Percentiles rank a stretch among this genome's conserved stretches.
These are phyloP conservation scores for Onygenales sp. DNA, from an alignment of 2,329 filamentous ascomycete species.

Conservation along the genomic window DNA sequence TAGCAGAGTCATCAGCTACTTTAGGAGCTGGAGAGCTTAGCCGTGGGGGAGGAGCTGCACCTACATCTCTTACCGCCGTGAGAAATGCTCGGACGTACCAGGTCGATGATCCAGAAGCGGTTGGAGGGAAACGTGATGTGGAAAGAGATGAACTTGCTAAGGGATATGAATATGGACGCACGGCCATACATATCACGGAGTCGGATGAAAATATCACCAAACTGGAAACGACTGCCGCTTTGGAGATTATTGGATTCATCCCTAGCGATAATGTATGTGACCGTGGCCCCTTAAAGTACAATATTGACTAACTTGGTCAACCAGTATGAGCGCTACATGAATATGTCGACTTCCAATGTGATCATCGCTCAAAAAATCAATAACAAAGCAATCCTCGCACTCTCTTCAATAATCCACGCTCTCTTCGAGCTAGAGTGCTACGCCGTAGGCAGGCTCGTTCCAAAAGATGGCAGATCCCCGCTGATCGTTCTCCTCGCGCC, in stretches of 20 bases:
- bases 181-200: slow-evolving; percentile 79
- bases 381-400: slow-evolving; percentile 69
- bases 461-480: slow-evolving; percentile 74
- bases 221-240: slow-evolving; percentile 62
- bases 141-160: slow-evolving; percentile 77
- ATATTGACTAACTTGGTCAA: neutral
- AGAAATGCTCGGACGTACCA: slow-evolving; percentile 70
- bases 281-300: neutral
- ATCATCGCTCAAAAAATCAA: slow-evolving; percentile 70
- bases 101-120: slow-evolving; percentile 62
- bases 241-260: slow-evolving; percentile 84
- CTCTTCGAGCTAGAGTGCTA: slow-evolving; percentile 77
- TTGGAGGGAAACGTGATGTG: slow-evolving; percentile 73
- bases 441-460: slow-evolving; percentile 74
- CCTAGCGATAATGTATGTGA: slow-evolving; percentile 54
- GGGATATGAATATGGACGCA: slow-evolving; percentile 87
- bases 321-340: slow-evolving; percentile 73
- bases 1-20: slow-evolving; percentile 45
- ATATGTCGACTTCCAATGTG: slow-evolving; percentile 70
- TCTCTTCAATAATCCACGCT: slow-evolving; percentile 84
- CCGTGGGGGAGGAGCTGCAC: slow-evolving; percentile 29
- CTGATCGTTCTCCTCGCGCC: slow-evolving; percentile 70
- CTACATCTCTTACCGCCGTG: slow-evolving; percentile 54
- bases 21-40: slow-evolving; percentile 25
- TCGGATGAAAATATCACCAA: slow-evolving; percentile 84